Evolutionary conservation across 306 rosid species (phyloP).

Genomic region (Oemleria cerasiformis): DNA sequence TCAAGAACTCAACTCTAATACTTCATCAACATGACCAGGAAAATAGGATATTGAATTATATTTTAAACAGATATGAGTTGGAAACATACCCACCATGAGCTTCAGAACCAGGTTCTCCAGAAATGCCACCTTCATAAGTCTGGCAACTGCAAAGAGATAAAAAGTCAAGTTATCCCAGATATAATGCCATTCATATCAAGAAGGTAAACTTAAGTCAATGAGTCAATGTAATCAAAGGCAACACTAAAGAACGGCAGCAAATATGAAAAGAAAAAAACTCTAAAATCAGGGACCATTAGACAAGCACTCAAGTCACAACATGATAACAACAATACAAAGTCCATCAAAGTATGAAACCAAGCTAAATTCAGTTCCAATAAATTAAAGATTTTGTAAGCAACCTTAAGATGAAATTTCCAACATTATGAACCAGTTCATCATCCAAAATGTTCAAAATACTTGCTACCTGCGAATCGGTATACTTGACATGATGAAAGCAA

Average conservation of each 20-base stretch:
- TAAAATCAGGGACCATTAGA: not conserved
- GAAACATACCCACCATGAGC: conserved; percentile 99
- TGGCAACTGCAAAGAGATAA: conserved; percentile 70
- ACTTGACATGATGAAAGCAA: not conserved
- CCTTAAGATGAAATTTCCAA: conserved; percentile 81
- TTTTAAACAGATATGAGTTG: not conserved
- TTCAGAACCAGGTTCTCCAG: conserved; percentile 93
- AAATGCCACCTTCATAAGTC: conserved; percentile 94
- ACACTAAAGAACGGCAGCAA: conserved; percentile 1
- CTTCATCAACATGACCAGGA: not conserved
- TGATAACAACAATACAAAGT: not conserved
- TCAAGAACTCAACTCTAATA: not conserved
- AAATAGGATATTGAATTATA: not conserved
- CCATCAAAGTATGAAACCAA: not conserved
- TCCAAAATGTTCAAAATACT: conserved; percentile 88
- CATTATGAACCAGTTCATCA: conserved; percentile 64
- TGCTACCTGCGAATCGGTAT: conserved; percentile 63
- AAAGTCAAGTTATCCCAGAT: not conserved
- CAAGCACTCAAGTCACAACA: not conserved
- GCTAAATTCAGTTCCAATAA: conserved; percentile 15
- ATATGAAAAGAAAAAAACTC: not conserved
- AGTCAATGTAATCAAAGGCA: conserved; percentile 13
- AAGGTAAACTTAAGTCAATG: not conserved
- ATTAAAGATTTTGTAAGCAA: conserved; percentile 34
- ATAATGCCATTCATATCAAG: not conserved